Percentiles rank a stretch among this genome's conserved stretches.
These are phyloP conservation scores for Hypoxylon sp. DNA, from an alignment of 2,329 filamentous ascomycete genomes.

Conservation along the genomic window DNA sequence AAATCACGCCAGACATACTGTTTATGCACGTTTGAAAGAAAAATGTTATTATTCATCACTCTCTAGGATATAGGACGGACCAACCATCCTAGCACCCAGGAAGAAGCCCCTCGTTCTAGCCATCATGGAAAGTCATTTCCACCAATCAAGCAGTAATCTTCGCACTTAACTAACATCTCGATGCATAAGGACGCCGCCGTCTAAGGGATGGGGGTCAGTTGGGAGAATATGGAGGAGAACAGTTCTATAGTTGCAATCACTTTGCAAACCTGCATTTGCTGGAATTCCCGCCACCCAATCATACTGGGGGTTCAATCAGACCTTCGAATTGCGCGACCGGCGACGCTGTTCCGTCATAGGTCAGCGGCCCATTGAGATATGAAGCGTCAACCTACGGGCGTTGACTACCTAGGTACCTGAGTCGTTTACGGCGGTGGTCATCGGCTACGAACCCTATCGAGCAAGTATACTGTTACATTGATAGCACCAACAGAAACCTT, in stretches of 20 bases:
- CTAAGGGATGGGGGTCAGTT: not conserved
- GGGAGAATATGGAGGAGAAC: constrained; percentile 25
- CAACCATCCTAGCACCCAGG: not conserved
- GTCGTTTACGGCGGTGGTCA: constrained; percentile 3
- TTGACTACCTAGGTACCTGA: no score
- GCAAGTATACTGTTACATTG: constrained; percentile 1
- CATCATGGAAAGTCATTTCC: constrained; percentile 35
- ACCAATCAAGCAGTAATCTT: constrained; percentile 43
- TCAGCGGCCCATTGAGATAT: constrained; percentile 17
- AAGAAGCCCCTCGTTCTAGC: constrained; percentile 32
- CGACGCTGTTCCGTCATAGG: constrained; percentile 12
- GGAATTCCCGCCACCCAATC: constrained; percentile 23
- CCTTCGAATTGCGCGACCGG: constrained; percentile 3
- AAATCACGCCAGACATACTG: constrained; percentile 14
- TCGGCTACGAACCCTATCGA: constrained; percentile 13
- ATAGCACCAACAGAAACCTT: not conserved
- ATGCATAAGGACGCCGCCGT: constrained; percentile 18
- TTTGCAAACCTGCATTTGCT: constrained; percentile 27
- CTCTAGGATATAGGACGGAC: constrained; percentile 3
- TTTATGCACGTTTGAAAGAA: constrained; percentile 22
- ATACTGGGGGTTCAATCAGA: not conserved
- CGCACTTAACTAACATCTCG: constrained; percentile 16
- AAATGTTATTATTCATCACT: constrained; percentile 14
- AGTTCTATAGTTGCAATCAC: constrained; percentile 30
- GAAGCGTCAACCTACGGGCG: constrained; percentile 1